Percentiles rank a stretch among this genome's conserved stretches.
Conservation (phyloP, 129 eudicot species). For the Artemisia annua region DNA sequence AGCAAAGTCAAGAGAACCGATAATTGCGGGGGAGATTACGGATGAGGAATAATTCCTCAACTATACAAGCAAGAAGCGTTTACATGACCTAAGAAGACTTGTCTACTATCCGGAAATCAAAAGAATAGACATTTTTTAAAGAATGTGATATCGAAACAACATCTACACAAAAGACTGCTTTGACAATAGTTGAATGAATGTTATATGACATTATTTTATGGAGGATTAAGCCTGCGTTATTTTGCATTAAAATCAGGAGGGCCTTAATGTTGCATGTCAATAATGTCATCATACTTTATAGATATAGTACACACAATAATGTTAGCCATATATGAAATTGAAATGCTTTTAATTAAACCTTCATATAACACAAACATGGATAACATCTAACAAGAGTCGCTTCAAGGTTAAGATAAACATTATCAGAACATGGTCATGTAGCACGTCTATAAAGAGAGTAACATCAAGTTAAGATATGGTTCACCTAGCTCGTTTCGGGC, state of each 20-base stretch:
- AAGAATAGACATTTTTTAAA: not conserved
- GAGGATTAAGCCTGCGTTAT: not conserved
- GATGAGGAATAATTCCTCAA: slow-evolving; percentile 16
- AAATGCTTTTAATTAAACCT: not conserved
- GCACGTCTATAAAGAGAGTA: not conserved
- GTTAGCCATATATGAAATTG: not conserved
- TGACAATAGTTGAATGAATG: not conserved
- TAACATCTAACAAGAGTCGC: slow-evolving; percentile 1
- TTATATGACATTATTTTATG: not conserved
- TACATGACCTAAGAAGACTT: not conserved
- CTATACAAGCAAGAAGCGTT: not conserved
- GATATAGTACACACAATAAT: not conserved
- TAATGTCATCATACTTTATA: not conserved
- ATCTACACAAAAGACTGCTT: not conserved
- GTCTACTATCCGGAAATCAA: not conserved
- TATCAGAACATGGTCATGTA: not conserved
- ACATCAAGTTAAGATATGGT: slow-evolving; percentile 2
- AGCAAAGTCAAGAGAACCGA: slow-evolving; percentile 39
- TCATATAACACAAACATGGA: not conserved
- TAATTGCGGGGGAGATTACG: slow-evolving; percentile 10
- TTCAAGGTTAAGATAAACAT: not conserved
- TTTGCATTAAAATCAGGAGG: not conserved
- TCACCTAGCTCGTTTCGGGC: slow-evolving; percentile 68
- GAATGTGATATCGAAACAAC: not conserved
- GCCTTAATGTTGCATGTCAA: not conserved